These are phyloP conservation scores for Aspergillus pseudotamarii DNA, from an alignment of 2,329 filamentous ascomycete genomes.

Conservation along the genomic window DNA sequence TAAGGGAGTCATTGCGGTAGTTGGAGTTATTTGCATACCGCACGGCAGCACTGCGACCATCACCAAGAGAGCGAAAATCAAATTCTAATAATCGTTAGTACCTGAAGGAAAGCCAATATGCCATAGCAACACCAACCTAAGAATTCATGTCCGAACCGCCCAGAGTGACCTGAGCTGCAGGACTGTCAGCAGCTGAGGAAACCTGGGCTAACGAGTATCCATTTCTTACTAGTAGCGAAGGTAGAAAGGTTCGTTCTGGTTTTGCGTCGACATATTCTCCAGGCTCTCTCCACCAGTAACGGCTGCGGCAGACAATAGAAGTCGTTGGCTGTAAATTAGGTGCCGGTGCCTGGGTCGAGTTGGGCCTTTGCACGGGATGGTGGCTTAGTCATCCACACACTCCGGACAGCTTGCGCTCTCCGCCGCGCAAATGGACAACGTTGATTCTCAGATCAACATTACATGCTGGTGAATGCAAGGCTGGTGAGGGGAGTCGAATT, in stretches of 20 bases:
- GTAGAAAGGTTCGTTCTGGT: constrained; percentile 83
- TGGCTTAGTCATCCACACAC: constrained; percentile 51
- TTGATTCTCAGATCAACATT: constrained; percentile 37
- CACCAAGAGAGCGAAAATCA: constrained; percentile 88
- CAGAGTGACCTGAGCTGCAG: constrained; percentile 89
- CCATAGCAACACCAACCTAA: constrained; percentile 65
- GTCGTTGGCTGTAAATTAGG: constrained; percentile 14
- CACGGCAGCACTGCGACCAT: constrained; percentile 89
- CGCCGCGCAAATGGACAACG: constrained; percentile 45
- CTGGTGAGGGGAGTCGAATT: constrained; percentile 40
- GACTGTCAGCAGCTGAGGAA: constrained; percentile 45
- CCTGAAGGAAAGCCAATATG: constrained; percentile 22
- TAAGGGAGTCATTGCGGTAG: constrained; percentile 97
- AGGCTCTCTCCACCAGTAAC: constrained; percentile 11
- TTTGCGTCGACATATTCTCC: constrained; percentile 64
- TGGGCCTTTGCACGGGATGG: constrained; percentile 20
- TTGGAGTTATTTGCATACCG: constrained; percentile 99
- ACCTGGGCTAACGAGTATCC: constrained; percentile 33
- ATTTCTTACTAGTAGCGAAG: constrained; percentile 88
- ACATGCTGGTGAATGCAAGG: constrained; percentile 39
- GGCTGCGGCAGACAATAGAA: constrained; percentile 7
- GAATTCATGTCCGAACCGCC: constrained; percentile 97
- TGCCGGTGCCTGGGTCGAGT: constrained; percentile 11
- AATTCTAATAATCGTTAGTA: constrained; percentile 68
- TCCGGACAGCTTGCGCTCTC: constrained; percentile 36